Evolutionary conservation across 2,329 filamentous ascomycete genomes (phyloP).

Genomic region (Colletotrichum paranaense): DNA sequence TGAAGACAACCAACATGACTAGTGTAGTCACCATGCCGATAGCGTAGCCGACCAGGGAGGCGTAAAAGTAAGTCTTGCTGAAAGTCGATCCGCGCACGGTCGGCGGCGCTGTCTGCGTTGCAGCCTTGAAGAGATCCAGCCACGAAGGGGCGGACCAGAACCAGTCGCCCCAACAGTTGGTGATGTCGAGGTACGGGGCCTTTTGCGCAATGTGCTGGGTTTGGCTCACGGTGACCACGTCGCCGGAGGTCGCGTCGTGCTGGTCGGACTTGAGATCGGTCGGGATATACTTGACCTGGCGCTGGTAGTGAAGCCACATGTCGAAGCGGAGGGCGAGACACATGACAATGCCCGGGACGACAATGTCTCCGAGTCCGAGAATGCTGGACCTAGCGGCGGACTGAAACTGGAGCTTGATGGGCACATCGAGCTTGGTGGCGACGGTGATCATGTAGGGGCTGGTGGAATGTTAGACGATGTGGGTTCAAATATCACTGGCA

Average conservation of each 20-base stretch:
- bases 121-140: slow-evolving; percentile 37
- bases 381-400: slow-evolving; percentile 78
- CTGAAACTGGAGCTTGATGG: slow-evolving; percentile 88
- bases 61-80: slow-evolving; percentile 86
- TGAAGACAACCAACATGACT: slow-evolving; percentile 79
- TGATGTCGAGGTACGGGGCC: slow-evolving; percentile 66
- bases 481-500: no score
- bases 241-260: slow-evolving; percentile 46
- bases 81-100: slow-evolving; percentile 66
- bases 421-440: slow-evolving; percentile 88
- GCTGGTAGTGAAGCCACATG: slow-evolving; percentile 83
- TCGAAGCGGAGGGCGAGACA: slow-evolving; percentile 92
- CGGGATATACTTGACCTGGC: slow-evolving; percentile 65
- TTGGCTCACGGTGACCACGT: slow-evolving; percentile 47
- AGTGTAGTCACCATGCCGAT: slow-evolving; percentile 83
- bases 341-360: slow-evolving; percentile 91
- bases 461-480: slow-evolving; percentile 36
- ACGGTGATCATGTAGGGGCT: slow-evolving; percentile 88
- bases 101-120: slow-evolving; percentile 40
- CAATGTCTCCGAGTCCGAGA: slow-evolving; percentile 93
- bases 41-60: slow-evolving; percentile 80
- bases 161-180: slow-evolving; percentile 83
- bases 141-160: slow-evolving; percentile 73
- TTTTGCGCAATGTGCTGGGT: slow-evolving; percentile 55
- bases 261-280: slow-evolving; percentile 47